These are phyloP conservation scores for Parietaria judaica DNA, from an alignment of 306 rosid genomes.

Conservation along the genomic window DNA sequence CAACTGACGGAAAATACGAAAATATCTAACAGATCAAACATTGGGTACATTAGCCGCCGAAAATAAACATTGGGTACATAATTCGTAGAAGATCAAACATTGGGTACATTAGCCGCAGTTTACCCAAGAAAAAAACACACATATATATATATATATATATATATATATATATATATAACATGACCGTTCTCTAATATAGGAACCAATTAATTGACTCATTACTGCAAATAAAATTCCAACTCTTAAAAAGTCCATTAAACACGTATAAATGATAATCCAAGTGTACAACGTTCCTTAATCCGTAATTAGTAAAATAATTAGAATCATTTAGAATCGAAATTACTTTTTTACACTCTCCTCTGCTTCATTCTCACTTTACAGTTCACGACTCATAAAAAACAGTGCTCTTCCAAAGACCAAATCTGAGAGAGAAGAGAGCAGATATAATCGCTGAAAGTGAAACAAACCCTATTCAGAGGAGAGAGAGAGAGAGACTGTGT, in stretches of 20 bases:
- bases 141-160: not conserved
- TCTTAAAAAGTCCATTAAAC: not conserved
- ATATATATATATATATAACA: too few relatives aligned
- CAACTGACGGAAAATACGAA: too few relatives aligned
- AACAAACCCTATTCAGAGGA: constrained; percentile 21
- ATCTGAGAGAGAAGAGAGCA: constrained; percentile 19
- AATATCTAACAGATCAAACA: too few relatives aligned
- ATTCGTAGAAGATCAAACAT: too few relatives aligned
- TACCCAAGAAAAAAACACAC: too few relatives aligned
- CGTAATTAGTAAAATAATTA: not conserved
- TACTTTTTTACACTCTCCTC: constrained; percentile 14
- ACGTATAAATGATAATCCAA: not conserved
- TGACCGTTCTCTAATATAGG: not conserved
- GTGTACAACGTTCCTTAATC: not conserved
- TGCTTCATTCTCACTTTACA: constrained; percentile 25
- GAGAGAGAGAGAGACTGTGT: constrained; percentile 18
- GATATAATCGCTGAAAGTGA: not conserved
- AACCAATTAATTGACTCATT: not conserved
- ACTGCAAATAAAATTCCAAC: not conserved
- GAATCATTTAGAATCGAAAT: too few relatives aligned
- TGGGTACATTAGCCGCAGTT: too few relatives aligned
- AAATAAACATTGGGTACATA: too few relatives aligned
- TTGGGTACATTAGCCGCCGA: too few relatives aligned
- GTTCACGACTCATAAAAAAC: constrained; percentile 33
- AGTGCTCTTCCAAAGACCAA: constrained; percentile 32